Base-by-base conservation (phyloP, 2,329 filamentous ascomycete genomes). In the Ceratocystis albifundus region DNA sequence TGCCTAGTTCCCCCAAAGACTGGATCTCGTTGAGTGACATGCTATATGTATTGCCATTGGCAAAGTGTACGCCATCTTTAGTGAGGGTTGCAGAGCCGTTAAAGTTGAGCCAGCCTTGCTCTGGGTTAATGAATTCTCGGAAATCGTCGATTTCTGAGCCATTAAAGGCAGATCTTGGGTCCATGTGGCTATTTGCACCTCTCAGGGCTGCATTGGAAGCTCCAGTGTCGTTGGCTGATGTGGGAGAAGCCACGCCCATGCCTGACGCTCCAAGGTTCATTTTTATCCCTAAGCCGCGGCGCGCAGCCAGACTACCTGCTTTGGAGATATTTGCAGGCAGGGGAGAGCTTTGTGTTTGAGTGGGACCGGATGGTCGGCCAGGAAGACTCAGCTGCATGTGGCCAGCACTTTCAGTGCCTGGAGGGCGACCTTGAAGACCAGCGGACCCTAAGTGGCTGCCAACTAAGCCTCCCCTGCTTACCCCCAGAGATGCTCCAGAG, bases 21-120 rank as follows among this genome's bases (percentile, higher is more conserved):
- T 97, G 90, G 4, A 99, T 89, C 75, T 99, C 93, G 73, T 99
- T 93, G 53, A 99, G 80, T 3, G 93, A 97, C 73, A 99, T 97
- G 72, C 83, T 90, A 76, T 99, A 97, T 20, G 86, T 90, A 65
- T 87, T 88, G 1, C 94, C 94, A 67, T 88, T 91, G 28, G 88
- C 87, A 73, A 99, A 99, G 73, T 97, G 88, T 69, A 99, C 92
- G 30, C 94, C 94, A 17, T 88, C 86, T 30, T 89, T 86, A 69
- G 92, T 93, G 65, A 99, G 89, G 3, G 90, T 85, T 10, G 94
- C 94, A 70, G 96, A 96, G 70, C 91, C 92, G 71, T 91, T 89
- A 76, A 99, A 99, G 7, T 87, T 95, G 69, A 99, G 80, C 71
- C 88, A 95, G 10, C 94, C 94, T 63, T 90, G 90, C 72, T 96